Evolutionary conservation across 768 basidiomycete species (phyloP).

Genomic region (Macrolepiota albuminosa): DNA sequence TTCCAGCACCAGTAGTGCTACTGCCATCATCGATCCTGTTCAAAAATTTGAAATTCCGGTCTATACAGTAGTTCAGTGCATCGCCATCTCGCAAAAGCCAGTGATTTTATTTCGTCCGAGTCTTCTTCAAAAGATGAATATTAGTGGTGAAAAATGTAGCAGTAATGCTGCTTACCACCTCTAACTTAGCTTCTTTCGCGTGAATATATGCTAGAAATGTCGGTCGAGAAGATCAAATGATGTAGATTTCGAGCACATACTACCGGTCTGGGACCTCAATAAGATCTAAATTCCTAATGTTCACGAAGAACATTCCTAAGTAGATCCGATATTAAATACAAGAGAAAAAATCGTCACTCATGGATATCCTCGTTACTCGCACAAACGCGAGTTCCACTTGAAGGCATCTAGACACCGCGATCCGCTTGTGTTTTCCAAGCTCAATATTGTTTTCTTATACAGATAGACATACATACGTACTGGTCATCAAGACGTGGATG

Average conservation of each 20-base stretch:
- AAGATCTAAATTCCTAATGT: background rate
- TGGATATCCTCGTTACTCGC: too few relatives aligned
- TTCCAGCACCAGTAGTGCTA: too few relatives aligned
- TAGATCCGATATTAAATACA: background rate
- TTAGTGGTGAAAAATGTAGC: background rate
- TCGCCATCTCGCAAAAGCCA: background rate
- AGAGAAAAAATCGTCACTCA: background rate
- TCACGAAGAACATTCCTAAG: background rate
- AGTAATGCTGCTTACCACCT: background rate
- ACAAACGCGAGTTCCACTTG: background rate
- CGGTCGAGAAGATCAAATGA: background rate
- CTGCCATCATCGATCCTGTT: too few relatives aligned
- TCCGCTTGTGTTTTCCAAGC: background rate
- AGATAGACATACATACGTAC: background rate
- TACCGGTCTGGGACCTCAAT: background rate
- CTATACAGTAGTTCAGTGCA: too few relatives aligned
- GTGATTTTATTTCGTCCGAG: too few relatives aligned
- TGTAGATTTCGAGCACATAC: background rate
- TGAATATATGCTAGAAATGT: too few relatives aligned
- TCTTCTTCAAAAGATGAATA: too few relatives aligned
- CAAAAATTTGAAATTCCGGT: too few relatives aligned
- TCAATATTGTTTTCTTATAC: background rate
- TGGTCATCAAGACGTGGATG: background rate
- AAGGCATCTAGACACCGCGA: background rate
- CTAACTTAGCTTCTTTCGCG: background rate